Evolutionary conservation across 2,329 filamentous ascomycete genomes (phyloP), one percentile per base, ranked within the genome.

Genomic region (Neopestalotiopsis sp.): DNA sequence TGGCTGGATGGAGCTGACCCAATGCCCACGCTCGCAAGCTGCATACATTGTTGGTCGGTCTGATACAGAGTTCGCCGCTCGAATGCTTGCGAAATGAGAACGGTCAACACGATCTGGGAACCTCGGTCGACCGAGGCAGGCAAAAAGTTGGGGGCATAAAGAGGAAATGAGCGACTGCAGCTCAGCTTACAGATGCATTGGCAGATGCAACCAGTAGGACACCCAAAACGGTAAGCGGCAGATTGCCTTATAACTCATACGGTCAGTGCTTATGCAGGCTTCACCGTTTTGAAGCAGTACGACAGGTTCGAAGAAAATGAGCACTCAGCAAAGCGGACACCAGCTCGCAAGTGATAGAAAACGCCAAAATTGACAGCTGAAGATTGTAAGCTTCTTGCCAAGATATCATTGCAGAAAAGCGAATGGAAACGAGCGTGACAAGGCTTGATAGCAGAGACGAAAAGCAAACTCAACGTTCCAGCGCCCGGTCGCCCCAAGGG

Each of bases 81-180:
- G 2, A 28, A 30, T 32, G 28, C 28, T 62, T 5, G 28, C 4
- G 24, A 28, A 28, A 3, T 62, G 59, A 34, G 14, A 20, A 13
- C n/a, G 14, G n/a, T 20, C 20, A 40, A 17, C 2, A 28, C 34
- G 14, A 20, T 62, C 28, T 17, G 34, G 10, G 34, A 3, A 3
- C 13, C 28, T 24, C 14, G 14, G 7, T 30, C 28, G 30, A 62
- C n/a, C 20, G 34, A 40, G 59, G 34, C 28, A 28, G 24, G 24
- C 24, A 28, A 30, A 62, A 30, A 4, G 34, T 12, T 3, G 34
- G 32, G 13, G 59, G 28, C 12, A 20, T 13, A 1, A 81, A 80
- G 72, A 83, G 74, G 58, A 79, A 74, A 3, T 77, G 77, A 34
- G 74, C 75, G 10, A 76, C 24, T 74, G 40, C 67, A 69, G 17